phyloP scores from a whole-genome alignment of 148 eudicot genomes.

The Suaeda aralocaspica region DNA sequence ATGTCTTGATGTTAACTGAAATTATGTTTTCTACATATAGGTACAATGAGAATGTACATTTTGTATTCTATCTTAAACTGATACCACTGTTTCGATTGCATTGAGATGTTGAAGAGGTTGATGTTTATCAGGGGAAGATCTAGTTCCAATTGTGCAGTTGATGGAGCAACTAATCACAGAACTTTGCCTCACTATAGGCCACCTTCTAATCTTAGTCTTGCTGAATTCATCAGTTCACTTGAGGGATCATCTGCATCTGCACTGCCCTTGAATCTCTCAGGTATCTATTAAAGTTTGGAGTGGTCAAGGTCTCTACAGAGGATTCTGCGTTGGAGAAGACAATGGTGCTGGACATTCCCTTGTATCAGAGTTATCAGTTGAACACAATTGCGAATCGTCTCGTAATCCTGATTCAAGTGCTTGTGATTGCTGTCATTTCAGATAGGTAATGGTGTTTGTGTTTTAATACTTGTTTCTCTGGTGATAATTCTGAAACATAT shows the following conservation, averaged over 20 bases:
- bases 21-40: constrained; percentile 33
- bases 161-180: constrained; percentile 48
- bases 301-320: not conserved
- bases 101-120: constrained; percentile 64
- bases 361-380: constrained; percentile 20
- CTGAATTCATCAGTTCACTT: constrained; percentile 14
- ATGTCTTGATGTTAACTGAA: not conserved
- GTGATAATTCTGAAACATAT: not conserved
- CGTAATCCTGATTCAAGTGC: constrained; percentile 10
- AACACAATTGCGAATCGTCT: constrained; percentile 12
- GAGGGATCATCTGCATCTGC: constrained; percentile 15
- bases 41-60: constrained; percentile 47
- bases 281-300: constrained; percentile 4
- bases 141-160: constrained; percentile 48
- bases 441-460: constrained; percentile 20
- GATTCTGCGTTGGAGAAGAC: constrained; percentile 8
- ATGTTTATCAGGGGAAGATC: constrained; percentile 46
- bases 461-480: not conserved
- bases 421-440: constrained; percentile 21
- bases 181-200: constrained; percentile 37
- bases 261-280: constrained; percentile 8
- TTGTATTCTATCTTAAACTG: constrained; percentile 45
- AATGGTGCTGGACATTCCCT: constrained; percentile 23
- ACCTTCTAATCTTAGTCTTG: constrained; percentile 24
- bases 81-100: constrained; percentile 55